Evolutionary conservation across 2,329 filamentous ascomycete genomes (phyloP).

Genomic region (Xylaria sp.): DNA sequence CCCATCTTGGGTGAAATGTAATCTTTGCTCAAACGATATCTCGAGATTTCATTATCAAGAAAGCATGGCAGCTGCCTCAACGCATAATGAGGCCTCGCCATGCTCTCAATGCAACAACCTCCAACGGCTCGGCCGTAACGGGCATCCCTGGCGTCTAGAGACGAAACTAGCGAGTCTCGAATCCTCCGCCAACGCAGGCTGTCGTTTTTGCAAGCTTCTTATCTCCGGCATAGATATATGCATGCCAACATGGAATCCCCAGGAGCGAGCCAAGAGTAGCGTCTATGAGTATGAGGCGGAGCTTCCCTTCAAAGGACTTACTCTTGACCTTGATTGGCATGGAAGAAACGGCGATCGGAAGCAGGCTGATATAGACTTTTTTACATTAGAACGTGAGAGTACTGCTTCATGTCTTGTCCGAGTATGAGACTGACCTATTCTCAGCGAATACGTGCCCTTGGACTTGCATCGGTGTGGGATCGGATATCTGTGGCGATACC

Average conservation of each 20-base stretch:
- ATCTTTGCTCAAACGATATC: too few species aligned
- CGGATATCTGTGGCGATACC: slow-evolving; percentile 3
- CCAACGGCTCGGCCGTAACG: not conserved
- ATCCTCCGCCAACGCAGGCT: not conserved
- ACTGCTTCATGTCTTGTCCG: not conserved
- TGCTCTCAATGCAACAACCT: not conserved
- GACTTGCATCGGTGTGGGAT: not conserved
- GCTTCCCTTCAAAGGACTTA: slow-evolving; percentile 1
- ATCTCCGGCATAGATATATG: not conserved
- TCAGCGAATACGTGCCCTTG: not conserved
- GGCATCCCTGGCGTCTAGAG: not conserved
- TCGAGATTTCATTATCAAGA: too few species aligned
- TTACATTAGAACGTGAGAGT: not conserved
- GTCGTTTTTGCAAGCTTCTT: not conserved
- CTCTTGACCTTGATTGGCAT: not conserved
- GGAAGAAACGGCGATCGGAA: not conserved
- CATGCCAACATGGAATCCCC: not conserved
- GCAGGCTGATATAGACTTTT: not conserved
- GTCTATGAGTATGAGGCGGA: not conserved
- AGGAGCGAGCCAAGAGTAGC: not conserved
- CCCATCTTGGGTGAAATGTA: too few species aligned
- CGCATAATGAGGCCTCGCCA: not conserved
- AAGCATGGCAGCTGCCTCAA: not conserved
- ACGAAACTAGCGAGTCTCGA: not conserved
- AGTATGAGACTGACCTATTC: not conserved